Percentiles rank a stretch among this genome's conserved stretches.
These are phyloP conservation scores for Hydrangea macrophylla DNA, from an alignment of 148 eudicot species.

Conservation along the genomic window DNA sequence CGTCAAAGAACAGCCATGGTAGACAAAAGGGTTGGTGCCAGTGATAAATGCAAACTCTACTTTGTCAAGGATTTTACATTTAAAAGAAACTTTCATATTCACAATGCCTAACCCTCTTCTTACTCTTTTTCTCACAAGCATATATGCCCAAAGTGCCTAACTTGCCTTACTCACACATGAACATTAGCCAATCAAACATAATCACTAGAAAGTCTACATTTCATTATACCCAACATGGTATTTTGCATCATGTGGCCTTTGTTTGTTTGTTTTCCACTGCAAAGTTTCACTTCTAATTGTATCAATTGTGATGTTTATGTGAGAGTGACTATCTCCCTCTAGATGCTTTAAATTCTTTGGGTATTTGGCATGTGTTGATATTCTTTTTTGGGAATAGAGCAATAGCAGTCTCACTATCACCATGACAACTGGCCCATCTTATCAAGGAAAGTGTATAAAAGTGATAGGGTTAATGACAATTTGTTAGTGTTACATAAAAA, in stretches of 20 bases:
- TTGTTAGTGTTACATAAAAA: no score
- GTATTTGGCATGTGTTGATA: background rate
- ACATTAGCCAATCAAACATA: background rate
- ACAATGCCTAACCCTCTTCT: background rate
- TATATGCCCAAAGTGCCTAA: background rate
- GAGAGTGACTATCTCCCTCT: background rate
- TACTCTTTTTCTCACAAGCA: background rate
- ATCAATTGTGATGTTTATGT: background rate
- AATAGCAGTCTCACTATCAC: no score
- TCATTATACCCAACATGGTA: background rate
- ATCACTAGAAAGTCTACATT: background rate
- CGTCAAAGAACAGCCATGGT: background rate
- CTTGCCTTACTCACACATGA: background rate
- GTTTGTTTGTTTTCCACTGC: background rate
- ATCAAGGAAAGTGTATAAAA: no score
- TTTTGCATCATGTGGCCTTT: background rate
- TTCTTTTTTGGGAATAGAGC: background rate
- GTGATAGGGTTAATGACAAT: no score
- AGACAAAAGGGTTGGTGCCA: background rate
- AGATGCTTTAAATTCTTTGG: background rate
- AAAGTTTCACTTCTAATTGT: background rate
- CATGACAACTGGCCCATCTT: no score
- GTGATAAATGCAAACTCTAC: background rate
- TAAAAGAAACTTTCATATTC: background rate
- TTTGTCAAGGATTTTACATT: background rate